Conservation (phyloP, 1,139 yeast genomes). For the Taphrina deformans region DNA sequence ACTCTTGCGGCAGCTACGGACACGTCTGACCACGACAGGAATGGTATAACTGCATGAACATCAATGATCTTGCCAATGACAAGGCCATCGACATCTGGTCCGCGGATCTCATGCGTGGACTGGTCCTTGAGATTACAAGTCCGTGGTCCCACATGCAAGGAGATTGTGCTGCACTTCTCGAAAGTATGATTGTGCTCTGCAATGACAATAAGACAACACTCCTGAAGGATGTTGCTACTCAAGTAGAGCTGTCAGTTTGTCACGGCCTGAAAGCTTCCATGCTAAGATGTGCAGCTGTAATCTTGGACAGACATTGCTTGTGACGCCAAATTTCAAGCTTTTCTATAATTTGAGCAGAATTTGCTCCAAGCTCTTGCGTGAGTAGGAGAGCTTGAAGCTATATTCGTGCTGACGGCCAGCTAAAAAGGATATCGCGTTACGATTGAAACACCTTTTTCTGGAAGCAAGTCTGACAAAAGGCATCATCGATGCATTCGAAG, state of each 20-base stretch:
- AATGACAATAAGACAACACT: slow-evolving; percentile 2
- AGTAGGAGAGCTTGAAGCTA: background rate
- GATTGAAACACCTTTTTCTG: background rate
- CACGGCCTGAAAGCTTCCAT: background rate
- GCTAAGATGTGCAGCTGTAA: background rate
- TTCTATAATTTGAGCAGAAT: background rate
- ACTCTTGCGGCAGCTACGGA: background rate
- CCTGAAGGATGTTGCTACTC: background rate
- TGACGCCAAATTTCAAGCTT: background rate
- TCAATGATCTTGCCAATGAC: background rate
- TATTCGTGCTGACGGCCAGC: slow-evolving; percentile 1
- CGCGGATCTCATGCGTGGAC: background rate
- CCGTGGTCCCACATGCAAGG: background rate
- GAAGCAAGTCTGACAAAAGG: background rate
- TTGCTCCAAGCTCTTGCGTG: slow-evolving; percentile 15
- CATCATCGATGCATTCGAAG: background rate
- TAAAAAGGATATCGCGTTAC: background rate
- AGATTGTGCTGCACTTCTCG: slow-evolving; percentile 3
- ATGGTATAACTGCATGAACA: slow-evolving; percentile 2
- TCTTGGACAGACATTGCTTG: background rate
- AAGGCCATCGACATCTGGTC: slow-evolving; percentile 3
- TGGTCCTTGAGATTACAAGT: background rate
- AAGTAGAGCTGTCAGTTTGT: background rate
- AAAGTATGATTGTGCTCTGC: background rate
- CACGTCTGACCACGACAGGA: background rate